A percentile compares a stretch with the other conserved stretches of the same genome.
phyloP scores from a whole-genome alignment of 495 filamentous ascomycete genomes.

The Arthonia radiata region DNA sequence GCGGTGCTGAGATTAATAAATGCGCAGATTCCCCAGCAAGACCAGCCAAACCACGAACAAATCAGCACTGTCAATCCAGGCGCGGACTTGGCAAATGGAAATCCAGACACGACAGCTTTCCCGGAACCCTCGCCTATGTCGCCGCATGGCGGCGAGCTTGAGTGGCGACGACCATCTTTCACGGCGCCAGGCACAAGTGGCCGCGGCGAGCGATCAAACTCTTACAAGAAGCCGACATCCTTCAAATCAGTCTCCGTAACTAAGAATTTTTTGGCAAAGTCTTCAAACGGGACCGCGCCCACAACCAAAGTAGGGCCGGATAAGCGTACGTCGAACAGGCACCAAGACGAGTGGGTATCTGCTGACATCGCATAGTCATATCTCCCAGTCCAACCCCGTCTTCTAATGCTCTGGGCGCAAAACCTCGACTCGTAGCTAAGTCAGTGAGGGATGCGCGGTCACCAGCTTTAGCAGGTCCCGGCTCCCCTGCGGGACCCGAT shows the following conservation, averaged over 20 bases:
- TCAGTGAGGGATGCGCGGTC: slow-evolving; percentile 28
- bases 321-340: slow-evolving; percentile 6
- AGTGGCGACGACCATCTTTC: slow-evolving; percentile 13
- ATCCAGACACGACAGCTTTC: too few species aligned
- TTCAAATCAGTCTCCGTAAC: slow-evolving; percentile 95
- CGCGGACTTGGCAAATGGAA: too few species aligned
- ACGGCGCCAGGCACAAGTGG: slow-evolving; percentile 23
- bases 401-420: slow-evolving; percentile 23
- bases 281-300: slow-evolving; percentile 13
- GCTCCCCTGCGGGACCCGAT: slow-evolving; percentile 29
- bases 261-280: slow-evolving; percentile 55
- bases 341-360: slow-evolving; percentile 1
- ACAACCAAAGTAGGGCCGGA: slow-evolving; percentile 10
- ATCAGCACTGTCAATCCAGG: too few species aligned
- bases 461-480: slow-evolving; percentile 21
- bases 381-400: slow-evolving; percentile 10
- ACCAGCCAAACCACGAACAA: too few species aligned
- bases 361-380: neutral
- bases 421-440: slow-evolving; percentile 43
- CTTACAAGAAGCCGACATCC: slow-evolving; percentile 57
- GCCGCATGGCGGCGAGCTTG: too few species aligned
- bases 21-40: too few species aligned
- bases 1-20: too few species aligned
- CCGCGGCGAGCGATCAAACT: slow-evolving; percentile 34
- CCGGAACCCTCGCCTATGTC: too few species aligned